A percentile compares a stretch with the other conserved stretches of the same genome.
Evolutionary conservation across 1,139 yeast genomes (phyloP).

Genomic region (Geotrichum restrictum): DNA sequence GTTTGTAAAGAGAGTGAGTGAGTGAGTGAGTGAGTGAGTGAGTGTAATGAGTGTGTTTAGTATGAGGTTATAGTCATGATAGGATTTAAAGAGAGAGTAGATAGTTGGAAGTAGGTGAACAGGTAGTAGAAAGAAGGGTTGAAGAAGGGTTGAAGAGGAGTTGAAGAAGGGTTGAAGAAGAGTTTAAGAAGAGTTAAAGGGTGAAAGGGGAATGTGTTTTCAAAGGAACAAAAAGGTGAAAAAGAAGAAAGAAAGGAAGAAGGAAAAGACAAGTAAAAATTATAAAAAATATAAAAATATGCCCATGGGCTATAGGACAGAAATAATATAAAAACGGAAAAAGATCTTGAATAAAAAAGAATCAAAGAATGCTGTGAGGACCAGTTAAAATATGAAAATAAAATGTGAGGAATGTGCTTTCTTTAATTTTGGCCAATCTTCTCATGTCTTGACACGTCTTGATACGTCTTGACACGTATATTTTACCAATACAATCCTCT

Average conservation of each 20-base stretch:
- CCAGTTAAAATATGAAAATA: too few relatives aligned
- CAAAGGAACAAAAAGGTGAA: not conserved
- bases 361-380: not conserved
- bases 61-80: not conserved
- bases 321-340: constrained; percentile 4
- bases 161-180: constrained; percentile 1
- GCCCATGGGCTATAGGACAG: not conserved
- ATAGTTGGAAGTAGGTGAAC: not conserved
- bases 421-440: not conserved
- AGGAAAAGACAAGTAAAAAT: constrained; percentile 4
- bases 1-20: not conserved
- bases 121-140: not conserved
- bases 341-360: too few relatives aligned
- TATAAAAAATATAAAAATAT: not conserved
- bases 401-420: not conserved
- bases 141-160: not conserved
- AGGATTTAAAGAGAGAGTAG: not conserved
- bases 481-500: too few relatives aligned
- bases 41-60: not conserved
- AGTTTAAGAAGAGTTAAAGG: not conserved
- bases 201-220: not conserved
- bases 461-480: too few relatives aligned
- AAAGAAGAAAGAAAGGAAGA: constrained; percentile 7
- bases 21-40: not conserved
- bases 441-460: too few relatives aligned